phyloP scores from a whole-genome alignment of 2,329 filamentous ascomycete genomes.

The Chaetomium sp. region DNA sequence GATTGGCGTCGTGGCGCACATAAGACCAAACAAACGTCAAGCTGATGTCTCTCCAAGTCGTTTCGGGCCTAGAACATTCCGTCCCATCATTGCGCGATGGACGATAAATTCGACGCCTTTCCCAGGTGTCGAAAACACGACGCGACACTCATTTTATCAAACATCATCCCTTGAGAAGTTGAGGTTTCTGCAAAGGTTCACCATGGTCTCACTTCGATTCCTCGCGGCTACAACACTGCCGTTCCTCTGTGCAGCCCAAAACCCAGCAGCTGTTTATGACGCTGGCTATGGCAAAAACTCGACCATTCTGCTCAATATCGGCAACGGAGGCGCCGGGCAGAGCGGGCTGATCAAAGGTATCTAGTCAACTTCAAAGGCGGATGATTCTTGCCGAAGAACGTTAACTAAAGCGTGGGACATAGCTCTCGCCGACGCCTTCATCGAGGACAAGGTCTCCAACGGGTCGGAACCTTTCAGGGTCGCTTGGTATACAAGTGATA shows the following conservation, averaged over 20 bases:
- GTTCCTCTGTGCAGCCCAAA: neutral
- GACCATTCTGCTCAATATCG: conserved; percentile 10
- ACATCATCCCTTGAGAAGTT: neutral
- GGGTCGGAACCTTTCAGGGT: conserved; percentile 8
- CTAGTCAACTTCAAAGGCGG: neutral
- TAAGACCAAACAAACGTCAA: neutral
- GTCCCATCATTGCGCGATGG: neutral
- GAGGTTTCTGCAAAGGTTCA: neutral
- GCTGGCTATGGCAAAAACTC: neutral
- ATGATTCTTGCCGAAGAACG: neutral
- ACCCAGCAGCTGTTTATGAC: conserved; percentile 10
- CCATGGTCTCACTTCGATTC: conserved; percentile 2
- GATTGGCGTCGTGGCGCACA: neutral
- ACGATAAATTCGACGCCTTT: neutral
- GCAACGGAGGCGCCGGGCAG: conserved; percentile 15
- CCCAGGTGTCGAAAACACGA: neutral
- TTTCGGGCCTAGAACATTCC: neutral
- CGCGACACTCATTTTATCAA: neutral
- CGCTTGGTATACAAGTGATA: conserved; percentile 15
- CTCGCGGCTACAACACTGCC: conserved; percentile 5
- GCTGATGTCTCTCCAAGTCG: neutral
- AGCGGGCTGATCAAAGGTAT: conserved; percentile 15
- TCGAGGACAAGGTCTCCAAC: conserved; percentile 13
- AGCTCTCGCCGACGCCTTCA: conserved; percentile 17
- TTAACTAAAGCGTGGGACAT: neutral